Evolutionary conservation across 108 stramenopile genomes (phyloP), one percentile per base, ranked within the genome.

Genomic region (Cylindrotheca fusiformis): DNA sequence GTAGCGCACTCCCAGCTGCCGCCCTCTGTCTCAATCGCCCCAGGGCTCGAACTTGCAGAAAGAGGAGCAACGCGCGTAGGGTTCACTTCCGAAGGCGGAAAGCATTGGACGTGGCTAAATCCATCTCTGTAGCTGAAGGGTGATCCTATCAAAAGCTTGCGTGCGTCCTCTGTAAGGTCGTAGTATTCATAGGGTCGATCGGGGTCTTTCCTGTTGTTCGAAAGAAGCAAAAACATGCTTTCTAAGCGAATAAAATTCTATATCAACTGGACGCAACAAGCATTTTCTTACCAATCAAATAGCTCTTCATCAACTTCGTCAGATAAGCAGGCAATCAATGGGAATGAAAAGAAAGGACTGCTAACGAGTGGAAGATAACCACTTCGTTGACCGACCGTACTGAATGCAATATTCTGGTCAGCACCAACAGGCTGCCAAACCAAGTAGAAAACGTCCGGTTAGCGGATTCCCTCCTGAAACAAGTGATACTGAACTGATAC

Each of bases 141-240:
- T 41, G 36, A 41, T 14, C 65, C 69, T 12, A n/a, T 27, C 22
- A 81, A 19, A 20, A 81, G 51, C 22, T 64, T 71, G 22, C 77
- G 74, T 1, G 87, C 92, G 69, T 93, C 92, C 49, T 74, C 68
- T 0, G 85, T 81, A 32, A 93, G 53, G 66, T 93, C 85, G 57
- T 93, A 90, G 65, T 66, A 87, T 6, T 60, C 58, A 59, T 79
- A 78, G 3, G 81, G 72, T 20, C 78, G 60, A 28, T 78, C 79
- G 17, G 85, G 81, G 60, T 93, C 92, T 26, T 29, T 80, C 36
- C 36, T 41, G 36, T 41, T 41, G 36, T 56, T 17, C 17, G 55
- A 18, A 56, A 31, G 6, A 27, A 6, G 12, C 4, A 5, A 18
- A 14, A n/a, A 27, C 54, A 17, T 55, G 51, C 18, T 52, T 52